Conservation (phyloP, 2,329 filamentous ascomycete genomes). For the Neurospora sp. region DNA sequence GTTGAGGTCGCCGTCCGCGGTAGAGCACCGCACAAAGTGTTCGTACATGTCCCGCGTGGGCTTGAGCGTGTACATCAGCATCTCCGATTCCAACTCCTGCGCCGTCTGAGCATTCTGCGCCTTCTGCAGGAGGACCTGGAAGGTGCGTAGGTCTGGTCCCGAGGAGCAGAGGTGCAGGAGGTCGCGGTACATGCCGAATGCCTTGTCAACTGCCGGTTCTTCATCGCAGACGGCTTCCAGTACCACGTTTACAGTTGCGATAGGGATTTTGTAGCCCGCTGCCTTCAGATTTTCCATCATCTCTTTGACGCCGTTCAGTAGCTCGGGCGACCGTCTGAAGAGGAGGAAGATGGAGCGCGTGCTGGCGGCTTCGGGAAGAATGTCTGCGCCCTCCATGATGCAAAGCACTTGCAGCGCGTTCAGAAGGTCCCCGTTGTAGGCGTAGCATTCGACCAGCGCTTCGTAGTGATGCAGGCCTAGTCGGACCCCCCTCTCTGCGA, state of each 20-base stretch:
- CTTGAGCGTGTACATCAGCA: conserved; percentile 25
- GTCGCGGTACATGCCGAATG: conserved; percentile 28
- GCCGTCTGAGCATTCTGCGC: conserved; percentile 20
- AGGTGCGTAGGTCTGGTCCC: conserved; percentile 27
- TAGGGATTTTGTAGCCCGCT: conserved; percentile 23
- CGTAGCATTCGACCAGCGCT: conserved; percentile 62
- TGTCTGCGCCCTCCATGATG: conserved; percentile 59
- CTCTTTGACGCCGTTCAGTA: conserved; percentile 41
- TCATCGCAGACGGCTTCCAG: conserved; percentile 24
- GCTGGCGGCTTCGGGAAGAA: conserved; percentile 45
- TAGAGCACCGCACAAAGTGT: conserved; percentile 23
- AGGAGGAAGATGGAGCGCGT: conserved; percentile 53
- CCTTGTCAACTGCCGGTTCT: conserved; percentile 5
- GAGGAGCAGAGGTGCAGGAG: conserved; percentile 25
- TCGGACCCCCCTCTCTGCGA: conserved; percentile 47
- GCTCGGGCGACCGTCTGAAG: conserved; percentile 36
- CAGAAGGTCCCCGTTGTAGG: conserved; percentile 45
- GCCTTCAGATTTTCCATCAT: conserved; percentile 43
- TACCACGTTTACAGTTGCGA: conserved; percentile 31
- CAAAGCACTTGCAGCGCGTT: conserved; percentile 60
- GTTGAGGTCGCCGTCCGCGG: conserved; percentile 24
- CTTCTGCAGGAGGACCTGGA: conserved; percentile 24
- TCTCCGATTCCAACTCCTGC: conserved; percentile 27
- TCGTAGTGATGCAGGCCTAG: conserved; percentile 67
- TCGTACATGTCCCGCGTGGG: conserved; percentile 22